Evolutionary conservation across 2,329 filamentous ascomycete species (phyloP).

Genomic region (Talaromyces islandicus): DNA sequence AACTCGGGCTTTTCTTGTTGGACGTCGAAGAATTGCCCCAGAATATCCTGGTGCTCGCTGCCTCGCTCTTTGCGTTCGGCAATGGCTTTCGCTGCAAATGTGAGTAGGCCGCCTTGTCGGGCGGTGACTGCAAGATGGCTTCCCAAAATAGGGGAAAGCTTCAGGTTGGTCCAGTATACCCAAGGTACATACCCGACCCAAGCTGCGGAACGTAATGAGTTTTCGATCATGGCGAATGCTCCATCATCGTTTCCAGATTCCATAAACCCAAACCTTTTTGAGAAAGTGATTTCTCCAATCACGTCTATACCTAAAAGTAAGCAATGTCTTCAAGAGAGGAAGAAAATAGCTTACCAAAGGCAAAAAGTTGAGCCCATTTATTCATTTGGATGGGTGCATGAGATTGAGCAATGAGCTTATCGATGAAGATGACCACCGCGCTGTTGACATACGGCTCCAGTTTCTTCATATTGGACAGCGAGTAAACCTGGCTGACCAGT

Average conservation of each 20-base stretch:
- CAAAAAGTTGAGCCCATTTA: conserved; percentile 6
- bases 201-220: conserved; percentile 23
- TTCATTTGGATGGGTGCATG: not conserved
- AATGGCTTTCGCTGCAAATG: conserved; percentile 9
- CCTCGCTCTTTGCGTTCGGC: conserved; percentile 24
- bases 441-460: conserved; percentile 37
- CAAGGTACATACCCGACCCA: conserved; percentile 36
- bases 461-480: conserved; percentile 32
- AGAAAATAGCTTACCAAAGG: conserved; percentile 3
- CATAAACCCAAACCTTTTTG: conserved; percentile 32
- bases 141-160: conserved; percentile 29
- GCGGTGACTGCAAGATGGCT: conserved; percentile 29
- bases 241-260: conserved; percentile 28
- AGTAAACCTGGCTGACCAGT: conserved; percentile 29
- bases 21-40: conserved; percentile 30
- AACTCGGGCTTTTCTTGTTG: conserved; percentile 31
- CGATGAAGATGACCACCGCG: conserved; percentile 28
- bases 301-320: conserved; percentile 24
- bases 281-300: conserved; percentile 37
- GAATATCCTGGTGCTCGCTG: conserved; percentile 30
- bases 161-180: conserved; percentile 29
- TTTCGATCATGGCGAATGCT: conserved; percentile 27
- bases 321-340: conserved; percentile 17
- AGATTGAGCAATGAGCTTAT: conserved; percentile 22
- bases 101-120: conserved; percentile 27